Evolutionary conservation across 2,329 filamentous ascomycete genomes (phyloP).

Genomic region (Sarocladium oryzae): DNA sequence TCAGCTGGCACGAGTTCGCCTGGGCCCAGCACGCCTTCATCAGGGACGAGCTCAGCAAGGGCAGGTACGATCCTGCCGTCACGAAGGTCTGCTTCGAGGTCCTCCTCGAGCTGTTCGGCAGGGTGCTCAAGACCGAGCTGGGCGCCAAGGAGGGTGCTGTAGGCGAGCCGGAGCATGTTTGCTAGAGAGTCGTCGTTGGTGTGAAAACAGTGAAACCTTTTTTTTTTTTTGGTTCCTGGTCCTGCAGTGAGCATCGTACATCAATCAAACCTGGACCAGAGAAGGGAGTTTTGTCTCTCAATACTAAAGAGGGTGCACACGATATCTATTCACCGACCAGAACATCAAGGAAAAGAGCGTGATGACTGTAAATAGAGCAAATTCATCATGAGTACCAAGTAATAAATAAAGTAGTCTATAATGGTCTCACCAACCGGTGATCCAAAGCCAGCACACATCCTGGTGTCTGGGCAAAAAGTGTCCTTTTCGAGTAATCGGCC

Average conservation of each 20-base stretch:
- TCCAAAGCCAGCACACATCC: too few relatives aligned
- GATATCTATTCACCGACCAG: too few relatives aligned
- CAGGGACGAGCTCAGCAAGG: slow-evolving; percentile 85
- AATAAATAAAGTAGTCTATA: not conserved
- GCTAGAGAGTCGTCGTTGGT: too few relatives aligned
- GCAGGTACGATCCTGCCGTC: slow-evolving; percentile 84
- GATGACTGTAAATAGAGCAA: not conserved
- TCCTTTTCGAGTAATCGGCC: too few relatives aligned
- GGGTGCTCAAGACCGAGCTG: slow-evolving; percentile 71
- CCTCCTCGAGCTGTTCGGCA: slow-evolving; percentile 75
- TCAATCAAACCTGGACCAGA: too few relatives aligned
- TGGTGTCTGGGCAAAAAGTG: too few relatives aligned
- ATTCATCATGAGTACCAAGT: slow-evolving; percentile 1
- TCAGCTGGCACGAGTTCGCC: slow-evolving; percentile 84
- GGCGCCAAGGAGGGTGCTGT: slow-evolving; percentile 38
- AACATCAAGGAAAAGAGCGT: not conserved
- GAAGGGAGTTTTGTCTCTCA: too few relatives aligned
- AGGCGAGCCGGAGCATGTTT: slow-evolving; percentile 65
- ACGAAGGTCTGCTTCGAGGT: slow-evolving; percentile 88
- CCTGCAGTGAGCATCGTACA: too few relatives aligned
- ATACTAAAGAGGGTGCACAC: too few relatives aligned
- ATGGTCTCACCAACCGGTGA: not conserved
- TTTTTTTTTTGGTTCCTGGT: too few relatives aligned
- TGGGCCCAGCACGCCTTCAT: slow-evolving; percentile 96
- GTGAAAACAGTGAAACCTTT: too few relatives aligned